Conservation (phyloP, 169 alveolate genomes). For the Neospora caninum region DNA sequence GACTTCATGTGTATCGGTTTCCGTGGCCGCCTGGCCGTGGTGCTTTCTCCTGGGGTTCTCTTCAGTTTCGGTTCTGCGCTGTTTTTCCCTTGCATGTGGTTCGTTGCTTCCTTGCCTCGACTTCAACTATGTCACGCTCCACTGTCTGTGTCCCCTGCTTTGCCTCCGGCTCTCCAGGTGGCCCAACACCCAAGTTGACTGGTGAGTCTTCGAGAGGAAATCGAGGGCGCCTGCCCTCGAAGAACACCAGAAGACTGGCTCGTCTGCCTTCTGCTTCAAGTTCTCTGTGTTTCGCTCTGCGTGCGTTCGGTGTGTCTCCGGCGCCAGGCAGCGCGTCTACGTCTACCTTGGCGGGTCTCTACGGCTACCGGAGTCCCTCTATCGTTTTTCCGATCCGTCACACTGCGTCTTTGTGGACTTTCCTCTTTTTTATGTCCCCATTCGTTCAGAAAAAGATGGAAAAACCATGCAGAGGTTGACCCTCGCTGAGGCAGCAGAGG, state of each 20-base stretch:
- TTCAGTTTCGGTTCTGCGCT: too few species aligned
- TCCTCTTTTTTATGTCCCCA: not conserved
- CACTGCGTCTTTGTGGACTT: not conserved
- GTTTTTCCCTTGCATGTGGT: not conserved
- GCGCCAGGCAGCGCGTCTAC: too few species aligned
- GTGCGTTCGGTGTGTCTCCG: too few species aligned
- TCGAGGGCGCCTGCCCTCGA: too few species aligned
- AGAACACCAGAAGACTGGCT: too few species aligned
- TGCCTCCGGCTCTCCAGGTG: not conserved
- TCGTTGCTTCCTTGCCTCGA: not conserved
- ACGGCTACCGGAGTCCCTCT: not conserved
- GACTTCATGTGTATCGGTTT: not conserved
- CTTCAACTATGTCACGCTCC: not conserved
- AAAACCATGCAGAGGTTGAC: conserved; percentile 50
- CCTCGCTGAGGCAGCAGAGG: conserved; percentile 66
- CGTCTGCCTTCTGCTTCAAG: too few species aligned
- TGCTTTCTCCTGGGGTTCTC: too few species aligned
- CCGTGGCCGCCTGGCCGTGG: not conserved
- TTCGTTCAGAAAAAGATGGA: not conserved
- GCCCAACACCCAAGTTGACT: too few species aligned
- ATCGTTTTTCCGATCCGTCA: too few species aligned
- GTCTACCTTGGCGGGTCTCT: too few species aligned
- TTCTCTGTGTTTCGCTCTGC: too few species aligned
- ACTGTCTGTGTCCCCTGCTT: not conserved
- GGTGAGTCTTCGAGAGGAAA: too few species aligned